Evolutionary conservation across 1,284 basidiomycete species (phyloP), one percentile per base, ranked within the genome.

Genomic region (Cystobasidium pallidum): DNA sequence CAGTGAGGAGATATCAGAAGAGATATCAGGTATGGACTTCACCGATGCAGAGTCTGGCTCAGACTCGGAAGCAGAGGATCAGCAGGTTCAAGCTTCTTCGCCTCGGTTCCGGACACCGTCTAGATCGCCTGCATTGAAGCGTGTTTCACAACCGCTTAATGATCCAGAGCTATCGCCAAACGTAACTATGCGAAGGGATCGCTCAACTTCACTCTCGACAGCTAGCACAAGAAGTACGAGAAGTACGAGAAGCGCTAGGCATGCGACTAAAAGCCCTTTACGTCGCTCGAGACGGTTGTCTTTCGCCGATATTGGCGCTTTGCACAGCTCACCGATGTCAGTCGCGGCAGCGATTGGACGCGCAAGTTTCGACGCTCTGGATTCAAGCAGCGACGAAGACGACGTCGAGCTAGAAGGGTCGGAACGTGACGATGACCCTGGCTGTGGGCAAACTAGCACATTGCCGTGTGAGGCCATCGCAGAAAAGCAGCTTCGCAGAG

Each of bases 381-480:
- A 71, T 26, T 34, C 47, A n/a, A 71, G 61, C 36, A 71, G 68
- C 21, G 68, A 64, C 13, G 68, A 71, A 19, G 68, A 71, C 1
- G 52, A 64, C 26, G 61, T 11, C 21, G 21, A 6, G 15, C 11
- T 8, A n/a, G 43, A 45, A 19, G 11, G n/a, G 15, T 3, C 19
- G 11, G 43, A 17, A 45, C 8, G 43, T 8, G 19, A 45, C 19
- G 43, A 61, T 30, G 41, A 45, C 17, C 17, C 32, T 4, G 30
- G 11, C 17, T n/a, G 28, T 17, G 28, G 34, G 2, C 17, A 26
- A 8, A 43, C 34, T 19, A 36, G 67, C n/a, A 36, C 58, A 51
- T 61, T 43, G 21, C 67, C 57, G 8, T 51, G 45, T 17, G 62
- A 52, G 28, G 43, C 45, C 28, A 47, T 70, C 17, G 58, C 66